phyloP scores from a whole-genome alignment of 2,329 filamentous ascomycete species.

The Cladophialophora bantiana region DNA sequence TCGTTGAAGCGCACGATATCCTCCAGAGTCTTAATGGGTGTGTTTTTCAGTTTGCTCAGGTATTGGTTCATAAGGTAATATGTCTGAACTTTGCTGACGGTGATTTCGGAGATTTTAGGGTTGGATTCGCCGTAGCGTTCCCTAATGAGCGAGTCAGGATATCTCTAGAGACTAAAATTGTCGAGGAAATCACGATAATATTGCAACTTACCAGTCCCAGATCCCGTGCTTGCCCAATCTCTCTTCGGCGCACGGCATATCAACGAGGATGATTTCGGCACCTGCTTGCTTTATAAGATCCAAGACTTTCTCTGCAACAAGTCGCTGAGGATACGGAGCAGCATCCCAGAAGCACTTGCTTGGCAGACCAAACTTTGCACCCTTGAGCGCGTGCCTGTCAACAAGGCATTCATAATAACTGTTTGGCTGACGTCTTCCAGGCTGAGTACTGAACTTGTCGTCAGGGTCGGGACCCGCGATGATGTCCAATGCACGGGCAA shows the following conservation, averaged over 20 bases:
- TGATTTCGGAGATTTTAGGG: conserved; percentile 36
- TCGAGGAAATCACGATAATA: not conserved
- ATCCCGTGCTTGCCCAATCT: conserved; percentile 41
- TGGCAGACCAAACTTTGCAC: conserved; percentile 41
- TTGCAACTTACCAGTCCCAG: conserved; percentile 43
- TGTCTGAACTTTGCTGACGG: conserved; percentile 36
- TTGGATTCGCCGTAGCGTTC: conserved; percentile 33
- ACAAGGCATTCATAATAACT: conserved; percentile 32
- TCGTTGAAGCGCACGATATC: conserved; percentile 38
- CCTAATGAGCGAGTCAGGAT: conserved; percentile 10
- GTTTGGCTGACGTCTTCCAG: conserved; percentile 29
- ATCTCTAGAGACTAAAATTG: not conserved
- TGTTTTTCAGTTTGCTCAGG: conserved; percentile 35
- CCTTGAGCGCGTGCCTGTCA: conserved; percentile 33
- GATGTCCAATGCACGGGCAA: conserved; percentile 32
- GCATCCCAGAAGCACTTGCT: conserved; percentile 56
- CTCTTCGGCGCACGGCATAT: conserved; percentile 44
- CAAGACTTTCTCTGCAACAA: conserved; percentile 47
- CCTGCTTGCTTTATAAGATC: conserved; percentile 50
- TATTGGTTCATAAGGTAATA: conserved; percentile 39
- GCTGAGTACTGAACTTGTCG: conserved; percentile 31
- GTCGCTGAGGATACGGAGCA: conserved; percentile 50
- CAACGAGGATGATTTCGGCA: conserved; percentile 40
- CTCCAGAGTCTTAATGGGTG: conserved; percentile 37
- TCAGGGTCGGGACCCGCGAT: conserved; percentile 34